phyloP scores from a whole-genome alignment of 768 basidiomycete species.

The Amanita polypyramis region DNA sequence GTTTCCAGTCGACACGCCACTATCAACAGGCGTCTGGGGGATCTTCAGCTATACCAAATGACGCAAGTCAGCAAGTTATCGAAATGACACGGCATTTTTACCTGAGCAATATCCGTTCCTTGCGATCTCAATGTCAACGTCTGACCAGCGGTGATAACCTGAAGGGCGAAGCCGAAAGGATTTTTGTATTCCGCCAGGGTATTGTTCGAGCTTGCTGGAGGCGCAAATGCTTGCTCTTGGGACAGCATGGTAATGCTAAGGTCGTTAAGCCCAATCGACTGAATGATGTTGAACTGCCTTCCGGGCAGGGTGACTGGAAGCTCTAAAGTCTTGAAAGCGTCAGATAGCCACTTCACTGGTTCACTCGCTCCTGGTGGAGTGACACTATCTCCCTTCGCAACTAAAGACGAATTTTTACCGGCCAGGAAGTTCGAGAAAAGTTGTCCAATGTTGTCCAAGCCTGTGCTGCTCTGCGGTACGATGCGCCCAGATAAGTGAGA shows the following conservation, averaged over 20 bases:
- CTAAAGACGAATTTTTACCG: conserved; percentile 52
- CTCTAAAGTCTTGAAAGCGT: conserved; percentile 59
- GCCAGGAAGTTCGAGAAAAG: conserved; percentile 61
- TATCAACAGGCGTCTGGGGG: conserved; percentile 35
- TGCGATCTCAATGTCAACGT: conserved; percentile 38
- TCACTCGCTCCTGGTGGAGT: conserved; percentile 41
- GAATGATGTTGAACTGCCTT: conserved; percentile 47
- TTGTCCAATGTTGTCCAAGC: conserved; percentile 40
- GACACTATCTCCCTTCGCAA: conserved; percentile 48
- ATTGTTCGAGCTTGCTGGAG: conserved; percentile 44
- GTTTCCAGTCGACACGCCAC: conserved; percentile 64
- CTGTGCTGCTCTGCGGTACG: conserved; percentile 46
- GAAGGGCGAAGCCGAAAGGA: conserved; percentile 68
- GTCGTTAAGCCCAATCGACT: conserved; percentile 51
- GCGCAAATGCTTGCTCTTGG: conserved; percentile 45
- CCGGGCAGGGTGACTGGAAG: conserved; percentile 55
- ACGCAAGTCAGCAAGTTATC: background rate
- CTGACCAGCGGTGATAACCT: conserved; percentile 46
- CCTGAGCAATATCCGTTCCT: conserved; percentile 43
- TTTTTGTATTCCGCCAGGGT: conserved; percentile 56
- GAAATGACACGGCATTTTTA: conserved; percentile 16
- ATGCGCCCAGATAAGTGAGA: conserved; percentile 56
- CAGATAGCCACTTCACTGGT: conserved; percentile 52
- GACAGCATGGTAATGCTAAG: conserved; percentile 42
- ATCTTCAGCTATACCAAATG: conserved; percentile 31